phyloP scores from a whole-genome alignment of 345 rosid species.

The Microthlaspi erraticum region DNA sequence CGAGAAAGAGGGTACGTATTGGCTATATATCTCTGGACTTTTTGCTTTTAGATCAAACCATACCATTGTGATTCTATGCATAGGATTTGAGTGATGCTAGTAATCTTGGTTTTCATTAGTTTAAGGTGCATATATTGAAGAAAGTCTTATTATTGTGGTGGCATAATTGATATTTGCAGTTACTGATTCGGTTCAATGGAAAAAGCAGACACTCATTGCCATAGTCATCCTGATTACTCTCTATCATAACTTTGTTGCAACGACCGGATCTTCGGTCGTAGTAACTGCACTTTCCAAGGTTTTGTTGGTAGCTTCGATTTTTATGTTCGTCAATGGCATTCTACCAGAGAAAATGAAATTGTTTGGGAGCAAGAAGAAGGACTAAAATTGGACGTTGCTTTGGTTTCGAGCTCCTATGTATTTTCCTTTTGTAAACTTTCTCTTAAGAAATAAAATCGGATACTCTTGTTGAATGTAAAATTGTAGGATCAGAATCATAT shows the following conservation, averaged over 20 bases:
- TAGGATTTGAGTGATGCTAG: background rate
- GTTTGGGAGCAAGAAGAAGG: conserved; percentile 52
- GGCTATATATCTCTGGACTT: background rate
- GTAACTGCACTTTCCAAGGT: conserved; percentile 33
- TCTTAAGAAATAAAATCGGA: too few relatives aligned
- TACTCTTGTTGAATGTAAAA: too few relatives aligned
- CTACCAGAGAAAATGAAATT: conserved; percentile 76
- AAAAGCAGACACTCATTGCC: conserved; percentile 55
- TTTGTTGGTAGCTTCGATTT: conserved; percentile 52
- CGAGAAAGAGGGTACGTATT: conserved; percentile 70
- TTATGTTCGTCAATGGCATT: conserved; percentile 66
- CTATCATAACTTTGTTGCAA: conserved; percentile 71
- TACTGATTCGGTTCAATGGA: conserved; percentile 71
- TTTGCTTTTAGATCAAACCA: conserved; percentile 13
- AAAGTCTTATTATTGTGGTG: conserved; percentile 14
- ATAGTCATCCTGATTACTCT: conserved; percentile 60
- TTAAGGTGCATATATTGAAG: too few relatives aligned
- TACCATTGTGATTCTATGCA: background rate
- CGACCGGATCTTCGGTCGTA: conserved; percentile 53
- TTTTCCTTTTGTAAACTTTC: too few relatives aligned
- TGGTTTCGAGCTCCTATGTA: too few relatives aligned
- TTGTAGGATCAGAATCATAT: too few relatives aligned
- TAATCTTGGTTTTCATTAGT: too few relatives aligned
- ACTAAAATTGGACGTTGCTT: conserved; percentile 47
- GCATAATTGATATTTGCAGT: conserved; percentile 56